A percentile compares a stretch with the other conserved stretches of the same genome.
phyloP scores from a whole-genome alignment of 2,329 filamentous ascomycete species.

The Beauveria sp. region DNA sequence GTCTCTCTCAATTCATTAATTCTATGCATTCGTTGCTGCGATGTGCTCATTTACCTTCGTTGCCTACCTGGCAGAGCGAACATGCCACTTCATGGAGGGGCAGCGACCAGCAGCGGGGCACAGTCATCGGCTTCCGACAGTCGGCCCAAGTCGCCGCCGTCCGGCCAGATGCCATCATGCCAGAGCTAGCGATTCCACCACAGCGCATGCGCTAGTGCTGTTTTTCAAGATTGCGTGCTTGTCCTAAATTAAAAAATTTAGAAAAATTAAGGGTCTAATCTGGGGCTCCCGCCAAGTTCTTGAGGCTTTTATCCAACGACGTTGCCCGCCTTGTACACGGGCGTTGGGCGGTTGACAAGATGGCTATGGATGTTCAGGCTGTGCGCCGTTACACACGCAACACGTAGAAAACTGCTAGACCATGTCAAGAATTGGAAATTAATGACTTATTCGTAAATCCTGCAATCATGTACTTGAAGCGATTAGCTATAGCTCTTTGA shows the following conservation, averaged over 20 bases:
- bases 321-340: conserved; percentile 14
- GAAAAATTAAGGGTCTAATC: background rate
- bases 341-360: background rate
- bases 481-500: background rate
- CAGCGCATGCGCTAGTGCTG: background rate
- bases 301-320: background rate
- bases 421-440: background rate
- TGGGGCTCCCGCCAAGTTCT: background rate
- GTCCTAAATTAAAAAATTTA: background rate
- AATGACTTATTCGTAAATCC: background rate
- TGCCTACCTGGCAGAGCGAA: background rate
- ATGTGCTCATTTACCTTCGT: background rate
- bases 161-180: background rate
- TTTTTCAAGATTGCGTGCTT: conserved; percentile 11
- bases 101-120: background rate
- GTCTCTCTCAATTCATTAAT: background rate
- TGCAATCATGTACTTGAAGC: background rate
- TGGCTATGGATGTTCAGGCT: too few species aligned
- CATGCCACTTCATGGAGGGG: conserved; percentile 4
- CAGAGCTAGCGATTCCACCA: background rate
- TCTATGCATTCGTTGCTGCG: too few species aligned
- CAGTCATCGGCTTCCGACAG: conserved; percentile 7
- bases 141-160: background rate
- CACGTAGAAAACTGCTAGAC: background rate
- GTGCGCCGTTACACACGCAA: background rate